These are phyloP conservation scores for Colletotrichum caudatum DNA, from an alignment of 2,329 filamentous ascomycete genomes.

Conservation along the genomic window DNA sequence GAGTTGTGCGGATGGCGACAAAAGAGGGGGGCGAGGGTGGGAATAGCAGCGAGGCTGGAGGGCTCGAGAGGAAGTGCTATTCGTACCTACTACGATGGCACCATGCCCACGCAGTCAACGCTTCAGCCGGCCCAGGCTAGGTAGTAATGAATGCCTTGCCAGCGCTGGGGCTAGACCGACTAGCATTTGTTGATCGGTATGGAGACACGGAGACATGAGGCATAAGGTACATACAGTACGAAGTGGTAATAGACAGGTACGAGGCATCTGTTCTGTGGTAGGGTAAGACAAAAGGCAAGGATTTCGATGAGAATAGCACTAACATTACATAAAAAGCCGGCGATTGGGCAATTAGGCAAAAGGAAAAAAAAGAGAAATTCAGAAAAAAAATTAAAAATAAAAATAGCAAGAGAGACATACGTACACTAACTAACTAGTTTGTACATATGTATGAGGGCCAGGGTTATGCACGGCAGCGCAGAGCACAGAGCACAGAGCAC, in stretches of 20 bases:
- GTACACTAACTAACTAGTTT: no score
- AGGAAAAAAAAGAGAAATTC: background rate
- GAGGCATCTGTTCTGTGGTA: slow-evolving; percentile 15
- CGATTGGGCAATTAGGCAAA: slow-evolving; percentile 37
- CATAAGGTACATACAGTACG: background rate
- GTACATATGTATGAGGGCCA: background rate
- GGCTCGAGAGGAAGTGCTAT: slow-evolving; percentile 13
- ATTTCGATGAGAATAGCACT: slow-evolving; percentile 29
- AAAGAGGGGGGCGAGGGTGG: slow-evolving; percentile 31
- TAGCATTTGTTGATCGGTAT: slow-evolving; percentile 18
- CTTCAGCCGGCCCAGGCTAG: slow-evolving; percentile 32
- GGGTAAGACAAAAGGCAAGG: slow-evolving; percentile 18
- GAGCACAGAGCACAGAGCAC: slow-evolving; percentile 7
- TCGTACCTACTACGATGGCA: slow-evolving; percentile 23
- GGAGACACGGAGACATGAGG: background rate
- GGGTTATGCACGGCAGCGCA: slow-evolving; percentile 6
- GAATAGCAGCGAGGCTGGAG: slow-evolving; percentile 35
- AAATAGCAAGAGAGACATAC: background rate
- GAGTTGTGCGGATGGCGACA: slow-evolving; percentile 9
- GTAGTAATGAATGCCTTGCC: slow-evolving; percentile 8
- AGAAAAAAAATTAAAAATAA: no score
- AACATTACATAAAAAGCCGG: slow-evolving; percentile 31
- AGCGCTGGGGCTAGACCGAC: slow-evolving; percentile 21
- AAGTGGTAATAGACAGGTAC: no score
- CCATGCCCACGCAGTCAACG: slow-evolving; percentile 39